A percentile compares a stretch with the other conserved stretches of the same genome.
phyloP scores from a whole-genome alignment of 2,329 filamentous ascomycete species.

The Neurospora sp. region DNA sequence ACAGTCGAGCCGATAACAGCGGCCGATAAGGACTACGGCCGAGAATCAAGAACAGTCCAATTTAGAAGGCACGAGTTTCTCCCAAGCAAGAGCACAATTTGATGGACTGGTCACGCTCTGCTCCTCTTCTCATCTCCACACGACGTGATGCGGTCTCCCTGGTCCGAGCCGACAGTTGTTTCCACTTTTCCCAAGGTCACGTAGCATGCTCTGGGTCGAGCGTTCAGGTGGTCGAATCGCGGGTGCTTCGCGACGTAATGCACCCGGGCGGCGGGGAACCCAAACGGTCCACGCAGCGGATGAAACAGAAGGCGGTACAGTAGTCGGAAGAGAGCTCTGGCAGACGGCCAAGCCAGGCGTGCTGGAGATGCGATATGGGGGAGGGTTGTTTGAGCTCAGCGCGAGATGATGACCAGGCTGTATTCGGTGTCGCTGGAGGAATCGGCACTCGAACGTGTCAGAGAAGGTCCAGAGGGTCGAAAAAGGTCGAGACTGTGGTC shows the following conservation, averaged over 20 bases:
- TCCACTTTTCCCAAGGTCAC: slow-evolving; percentile 1
- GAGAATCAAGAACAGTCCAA: slow-evolving; percentile 1
- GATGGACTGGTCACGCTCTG: slow-evolving; percentile 1
- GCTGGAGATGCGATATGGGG: not conserved
- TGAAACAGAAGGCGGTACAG: not conserved
- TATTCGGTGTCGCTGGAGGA: not conserved
- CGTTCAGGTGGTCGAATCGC: not conserved
- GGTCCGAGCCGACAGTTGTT: not conserved
- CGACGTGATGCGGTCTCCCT: not conserved
- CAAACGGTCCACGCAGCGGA: not conserved
- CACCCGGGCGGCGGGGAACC: not conserved
- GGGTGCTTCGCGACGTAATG: not conserved
- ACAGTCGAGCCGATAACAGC: slow-evolving; percentile 3
- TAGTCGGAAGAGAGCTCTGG: not conserved
- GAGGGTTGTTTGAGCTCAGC: not conserved
- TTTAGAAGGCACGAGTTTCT: slow-evolving; percentile 7
- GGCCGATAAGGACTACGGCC: slow-evolving; percentile 3
- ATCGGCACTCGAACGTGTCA: not conserved
- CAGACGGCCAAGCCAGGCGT: not conserved
- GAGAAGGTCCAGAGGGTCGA: not conserved
- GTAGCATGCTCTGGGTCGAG: not conserved
- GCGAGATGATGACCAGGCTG: not conserved
- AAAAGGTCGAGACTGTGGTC: not conserved
- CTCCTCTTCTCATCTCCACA: slow-evolving; percentile 2
- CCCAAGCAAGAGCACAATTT: slow-evolving; percentile 7